Evolutionary conservation across 495 filamentous ascomycete genomes (phyloP).

Genomic region (Aspergillus bridgeri): DNA sequence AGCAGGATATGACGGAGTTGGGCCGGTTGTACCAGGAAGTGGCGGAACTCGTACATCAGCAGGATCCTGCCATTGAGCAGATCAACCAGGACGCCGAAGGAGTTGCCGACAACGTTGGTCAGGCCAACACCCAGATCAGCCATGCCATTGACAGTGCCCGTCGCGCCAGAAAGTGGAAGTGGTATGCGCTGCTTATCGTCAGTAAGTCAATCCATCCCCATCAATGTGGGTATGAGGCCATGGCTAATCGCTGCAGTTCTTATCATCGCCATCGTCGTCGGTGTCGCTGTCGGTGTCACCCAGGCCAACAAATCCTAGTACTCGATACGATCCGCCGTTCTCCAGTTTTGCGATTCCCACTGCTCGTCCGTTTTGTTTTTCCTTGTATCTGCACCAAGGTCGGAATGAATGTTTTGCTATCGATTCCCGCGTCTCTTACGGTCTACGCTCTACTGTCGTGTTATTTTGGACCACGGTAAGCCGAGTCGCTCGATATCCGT

Average conservation of each 20-base stretch:
- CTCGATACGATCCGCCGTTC: neutral
- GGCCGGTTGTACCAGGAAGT: conserved; percentile 81
- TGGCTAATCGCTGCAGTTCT: conserved; percentile 31
- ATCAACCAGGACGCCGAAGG: conserved; percentile 83
- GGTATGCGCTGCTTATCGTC: conserved; percentile 83
- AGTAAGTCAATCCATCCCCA: conserved; percentile 52
- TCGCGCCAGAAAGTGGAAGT: conserved; percentile 89
- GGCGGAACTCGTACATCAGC: conserved; percentile 75
- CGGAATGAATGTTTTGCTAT: conserved; percentile 5
- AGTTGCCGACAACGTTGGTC: conserved; percentile 69
- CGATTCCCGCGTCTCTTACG: neutral
- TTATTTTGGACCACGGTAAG: conserved; percentile 8
- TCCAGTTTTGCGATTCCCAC: conserved; percentile 4
- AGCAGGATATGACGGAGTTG: conserved; percentile 80
- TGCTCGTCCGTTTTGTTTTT: neutral
- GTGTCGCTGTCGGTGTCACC: conserved; percentile 48
- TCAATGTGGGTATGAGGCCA: too few relatives aligned
- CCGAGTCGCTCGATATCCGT: conserved; percentile 4
- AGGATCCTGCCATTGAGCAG: conserved; percentile 69
- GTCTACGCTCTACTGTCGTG: conserved; percentile 1
- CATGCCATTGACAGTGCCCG: conserved; percentile 76
- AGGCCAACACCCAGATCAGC: conserved; percentile 76
- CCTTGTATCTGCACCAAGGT: neutral
- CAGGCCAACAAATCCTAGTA: conserved; percentile 26
- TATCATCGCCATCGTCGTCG: conserved; percentile 50